Evolutionary conservation across 306 rosid genomes (phyloP).

Genomic region (Pyrus betulifolia): DNA sequence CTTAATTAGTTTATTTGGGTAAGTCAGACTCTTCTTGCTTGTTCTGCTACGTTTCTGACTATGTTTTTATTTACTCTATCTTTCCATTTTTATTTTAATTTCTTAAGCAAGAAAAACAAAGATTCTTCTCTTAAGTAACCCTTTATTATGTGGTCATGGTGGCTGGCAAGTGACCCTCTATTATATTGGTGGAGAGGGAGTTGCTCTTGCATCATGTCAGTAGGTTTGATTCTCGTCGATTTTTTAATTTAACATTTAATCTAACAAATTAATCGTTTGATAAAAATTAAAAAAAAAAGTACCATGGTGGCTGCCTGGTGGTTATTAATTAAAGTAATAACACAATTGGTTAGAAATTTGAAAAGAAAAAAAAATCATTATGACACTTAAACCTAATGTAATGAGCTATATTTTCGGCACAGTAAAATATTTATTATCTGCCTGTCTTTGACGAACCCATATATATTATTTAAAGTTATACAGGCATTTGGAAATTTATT

Average conservation of each 20-base stretch:
- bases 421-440: background rate
- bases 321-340: too few species aligned
- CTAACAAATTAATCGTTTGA: too few species aligned
- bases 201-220: too few species aligned
- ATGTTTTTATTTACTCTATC: background rate
- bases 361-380: too few species aligned
- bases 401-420: too few species aligned
- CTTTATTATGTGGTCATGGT: slow-evolving; percentile 4
- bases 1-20: slow-evolving; percentile 91
- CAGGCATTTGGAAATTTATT: background rate
- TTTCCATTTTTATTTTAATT: background rate
- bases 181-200: too few species aligned
- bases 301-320: too few species aligned
- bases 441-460: background rate
- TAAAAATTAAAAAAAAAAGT: too few species aligned
- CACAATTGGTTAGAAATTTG: too few species aligned
- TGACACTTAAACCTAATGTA: too few species aligned
- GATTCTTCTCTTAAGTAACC: background rate
- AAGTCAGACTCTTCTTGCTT: slow-evolving; percentile 16
- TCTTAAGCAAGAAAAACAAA: background rate
- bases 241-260: too few species aligned
- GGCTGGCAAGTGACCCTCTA: background rate
- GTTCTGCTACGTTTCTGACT: too few species aligned
- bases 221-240: rapidly evolving
- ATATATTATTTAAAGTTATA: background rate